These are phyloP conservation scores for Cucurbita maxima DNA, from an alignment of 306 rosid species.

Conservation along the genomic window DNA sequence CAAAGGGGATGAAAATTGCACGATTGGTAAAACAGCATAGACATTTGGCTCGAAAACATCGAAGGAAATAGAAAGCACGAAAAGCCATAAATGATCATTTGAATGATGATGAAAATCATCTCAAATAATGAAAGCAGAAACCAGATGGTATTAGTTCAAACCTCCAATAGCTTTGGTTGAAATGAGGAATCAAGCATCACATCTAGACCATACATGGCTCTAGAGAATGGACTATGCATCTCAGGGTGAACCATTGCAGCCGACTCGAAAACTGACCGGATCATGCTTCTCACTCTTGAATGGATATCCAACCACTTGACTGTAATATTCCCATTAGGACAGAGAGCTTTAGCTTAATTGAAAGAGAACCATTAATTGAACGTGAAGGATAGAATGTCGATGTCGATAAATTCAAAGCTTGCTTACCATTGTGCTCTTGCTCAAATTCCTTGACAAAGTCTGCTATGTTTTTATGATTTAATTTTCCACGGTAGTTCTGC, in stretches of 20 bases:
- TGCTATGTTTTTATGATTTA: conserved; percentile 44
- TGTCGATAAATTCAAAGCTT: background rate
- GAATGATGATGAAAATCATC: background rate
- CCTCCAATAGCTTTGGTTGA: conserved; percentile 84
- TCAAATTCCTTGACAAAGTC: conserved; percentile 87
- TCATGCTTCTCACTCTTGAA: conserved; percentile 45
- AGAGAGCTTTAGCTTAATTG: background rate
- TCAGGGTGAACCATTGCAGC: conserved; percentile 73
- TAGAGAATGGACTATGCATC: conserved; percentile 65
- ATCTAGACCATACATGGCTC: conserved; percentile 89
- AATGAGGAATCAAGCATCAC: conserved; percentile 75
- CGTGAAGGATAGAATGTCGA: background rate
- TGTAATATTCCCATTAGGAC: conserved; percentile 11
- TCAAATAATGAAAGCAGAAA: background rate
- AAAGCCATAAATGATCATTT: background rate
- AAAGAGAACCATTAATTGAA: background rate
- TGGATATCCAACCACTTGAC: conserved; percentile 84
- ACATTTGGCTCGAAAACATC: background rate
- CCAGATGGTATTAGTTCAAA: conserved; percentile 12
- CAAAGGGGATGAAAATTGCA: background rate
- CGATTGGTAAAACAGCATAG: background rate
- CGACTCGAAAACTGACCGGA: conserved; percentile 70
- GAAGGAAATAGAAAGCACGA: background rate
- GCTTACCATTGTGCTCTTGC: conserved; percentile 76
- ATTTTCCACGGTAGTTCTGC: conserved; percentile 75